phyloP scores from a whole-genome alignment of 371 early-diverging fungal species.

The Smittium culicis region DNA sequence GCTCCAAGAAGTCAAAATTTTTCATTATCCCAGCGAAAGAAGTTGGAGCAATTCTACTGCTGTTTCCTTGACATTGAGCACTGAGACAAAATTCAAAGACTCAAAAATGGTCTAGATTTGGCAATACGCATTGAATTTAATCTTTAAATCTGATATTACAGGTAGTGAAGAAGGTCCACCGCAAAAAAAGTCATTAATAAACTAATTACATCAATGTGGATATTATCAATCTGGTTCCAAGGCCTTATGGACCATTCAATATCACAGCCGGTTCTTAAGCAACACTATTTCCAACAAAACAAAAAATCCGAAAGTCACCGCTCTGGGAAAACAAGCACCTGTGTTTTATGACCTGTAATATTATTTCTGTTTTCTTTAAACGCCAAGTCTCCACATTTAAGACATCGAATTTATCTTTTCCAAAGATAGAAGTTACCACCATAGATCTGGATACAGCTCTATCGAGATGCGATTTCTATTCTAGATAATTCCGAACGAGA shows the following conservation, averaged over 20 bases:
- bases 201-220: not conserved
- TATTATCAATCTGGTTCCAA: not conserved
- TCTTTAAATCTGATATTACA: not conserved
- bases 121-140: not conserved
- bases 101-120: not conserved
- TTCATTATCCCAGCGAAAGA: not conserved
- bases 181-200: not conserved
- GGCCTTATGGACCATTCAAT: not conserved
- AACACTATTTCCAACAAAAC: not conserved
- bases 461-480: not conserved
- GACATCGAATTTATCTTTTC: not conserved
- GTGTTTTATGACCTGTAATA: not conserved
- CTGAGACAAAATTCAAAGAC: not conserved
- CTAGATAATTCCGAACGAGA: not conserved
- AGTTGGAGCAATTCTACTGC: not conserved
- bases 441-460: not conserved
- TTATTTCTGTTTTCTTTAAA: not conserved
- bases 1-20: not conserved
- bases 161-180: not conserved
- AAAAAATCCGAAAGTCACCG: not conserved
- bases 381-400: not conserved
- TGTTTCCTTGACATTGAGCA: not conserved
- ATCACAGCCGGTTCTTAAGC: not conserved
- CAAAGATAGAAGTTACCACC: not conserved
- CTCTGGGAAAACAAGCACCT: not conserved